Base-by-base conservation (phyloP, 2,329 filamentous ascomycete species). In the Hypoxylon sp. region DNA sequence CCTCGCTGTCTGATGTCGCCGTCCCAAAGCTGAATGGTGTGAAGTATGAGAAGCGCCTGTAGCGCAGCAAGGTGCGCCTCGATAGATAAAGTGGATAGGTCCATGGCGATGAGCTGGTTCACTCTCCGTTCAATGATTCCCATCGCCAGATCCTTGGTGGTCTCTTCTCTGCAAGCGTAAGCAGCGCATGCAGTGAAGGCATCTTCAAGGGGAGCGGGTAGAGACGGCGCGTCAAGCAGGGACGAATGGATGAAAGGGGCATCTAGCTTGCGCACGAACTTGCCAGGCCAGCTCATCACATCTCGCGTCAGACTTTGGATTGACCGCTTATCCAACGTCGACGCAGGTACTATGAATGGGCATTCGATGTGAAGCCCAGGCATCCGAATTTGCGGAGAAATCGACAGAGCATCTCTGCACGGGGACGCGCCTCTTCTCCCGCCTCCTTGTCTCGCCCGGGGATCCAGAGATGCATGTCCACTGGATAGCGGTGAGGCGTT, bases 1-100 rank as follows among this genome's bases (percentile, higher is more conserved):
- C 37, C 37, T 11, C 65, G 65, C 31, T 68, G 65, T 8, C 55
- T 17, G 7, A 22, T 27, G 46, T 64, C 61, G 27, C 61, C 65
- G 40, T 64, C 65, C 65, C 65, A 68, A 1, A 64, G 61, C 37
- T 62, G 61, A 57, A 68, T 50, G 25, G 25, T 57, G 20, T 64
- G 61, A 6, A 64, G 56, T 3, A 68, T 49, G 6, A 64, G 51
- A 27, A 68, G 55, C 1, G 61, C 65, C 14, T 68, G 65, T 17
- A 68, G 37, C 1, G 51, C 44, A 2, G 65, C 65, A 11, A 64
- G 51, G 17, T 61, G 65, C 22, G 30, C n/a, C 33, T 64, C 58
- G 22, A 66, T 33, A 2, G 64, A 49, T 35, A 61, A 13, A 20
- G 20, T 8, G 6, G 63, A 61, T 14, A 50, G 7, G 17, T 66